Percentiles rank a stretch among this genome's conserved stretches.
phyloP scores from a whole-genome alignment of 1,139 yeast genomes.

The Blastobotrys indianensis region DNA sequence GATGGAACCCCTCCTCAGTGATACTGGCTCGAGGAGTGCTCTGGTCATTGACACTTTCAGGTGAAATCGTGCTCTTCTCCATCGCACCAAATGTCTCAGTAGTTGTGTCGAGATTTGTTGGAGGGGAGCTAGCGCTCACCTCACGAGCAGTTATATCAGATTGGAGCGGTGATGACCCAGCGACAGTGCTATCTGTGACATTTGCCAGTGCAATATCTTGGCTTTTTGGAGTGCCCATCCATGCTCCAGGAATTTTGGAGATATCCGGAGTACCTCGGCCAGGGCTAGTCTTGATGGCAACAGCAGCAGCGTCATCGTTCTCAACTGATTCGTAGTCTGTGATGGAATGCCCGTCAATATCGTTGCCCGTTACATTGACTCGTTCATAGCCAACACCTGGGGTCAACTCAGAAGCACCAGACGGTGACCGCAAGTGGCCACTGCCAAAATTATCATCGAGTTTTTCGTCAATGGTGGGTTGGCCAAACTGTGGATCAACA shows the following conservation, averaged over 20 bases:
- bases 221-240: constrained; percentile 10
- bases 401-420: constrained; percentile 18
- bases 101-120: constrained; percentile 1
- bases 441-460: constrained; percentile 1
- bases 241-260: constrained; percentile 22
- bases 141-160: constrained; percentile 8
- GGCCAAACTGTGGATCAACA: too few species aligned
- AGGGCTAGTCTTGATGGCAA: neutral
- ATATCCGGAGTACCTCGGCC: constrained; percentile 9
- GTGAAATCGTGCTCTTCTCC: neutral
- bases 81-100: constrained; percentile 1
- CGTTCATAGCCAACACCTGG: constrained; percentile 22
- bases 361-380: constrained; percentile 17
- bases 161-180: constrained; percentile 10
- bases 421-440: constrained; percentile 13
- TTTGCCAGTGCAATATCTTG: neutral
- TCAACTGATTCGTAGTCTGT: neutral
- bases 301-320: neutral
- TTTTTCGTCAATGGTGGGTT: too few species aligned
- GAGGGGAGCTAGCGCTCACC: neutral
- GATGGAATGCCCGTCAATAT: neutral
- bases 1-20: neutral
- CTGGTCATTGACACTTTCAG: constrained; percentile 17
- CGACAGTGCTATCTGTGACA: constrained; percentile 1
- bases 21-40: constrained; percentile 20